Evolutionary conservation across 2,329 filamentous ascomycete species (phyloP).

Genomic region (Aspergillus awamori): DNA sequence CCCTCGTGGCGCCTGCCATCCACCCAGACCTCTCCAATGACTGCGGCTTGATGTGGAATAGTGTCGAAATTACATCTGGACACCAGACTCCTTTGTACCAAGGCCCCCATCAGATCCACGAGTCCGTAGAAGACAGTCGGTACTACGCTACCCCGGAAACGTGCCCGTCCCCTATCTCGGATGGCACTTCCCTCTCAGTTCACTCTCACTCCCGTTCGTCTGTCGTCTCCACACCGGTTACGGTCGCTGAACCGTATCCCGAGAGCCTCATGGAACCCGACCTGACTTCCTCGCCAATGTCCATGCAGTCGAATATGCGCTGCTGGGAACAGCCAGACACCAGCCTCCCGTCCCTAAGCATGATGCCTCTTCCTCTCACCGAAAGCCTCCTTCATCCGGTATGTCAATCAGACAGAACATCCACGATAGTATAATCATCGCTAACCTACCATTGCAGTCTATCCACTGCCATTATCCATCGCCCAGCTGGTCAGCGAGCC

Average conservation of each 20-base stretch:
- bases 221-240: slow-evolving; percentile 38
- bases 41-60: slow-evolving; percentile 40
- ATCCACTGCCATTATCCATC: slow-evolving; percentile 44
- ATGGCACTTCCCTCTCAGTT: slow-evolving; percentile 37
- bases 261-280: slow-evolving; percentile 37
- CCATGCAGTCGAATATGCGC: slow-evolving; percentile 34
- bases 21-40: slow-evolving; percentile 38
- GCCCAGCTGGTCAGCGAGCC: slow-evolving; percentile 44
- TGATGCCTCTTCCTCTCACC: slow-evolving; percentile 39
- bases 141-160: slow-evolving; percentile 49
- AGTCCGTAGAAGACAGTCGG: slow-evolving; percentile 43
- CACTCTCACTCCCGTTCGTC: slow-evolving; percentile 35
- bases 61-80: slow-evolving; percentile 38
- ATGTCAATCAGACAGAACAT: slow-evolving; percentile 24
- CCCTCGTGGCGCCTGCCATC: slow-evolving; percentile 39
- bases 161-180: slow-evolving; percentile 48
- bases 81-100: slow-evolving; percentile 32
- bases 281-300: slow-evolving; percentile 38
- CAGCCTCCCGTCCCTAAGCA: slow-evolving; percentile 32
- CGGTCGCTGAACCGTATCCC: slow-evolving; percentile 39
- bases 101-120: slow-evolving; percentile 38
- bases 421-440: neutral
- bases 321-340: slow-evolving; percentile 39
- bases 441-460: slow-evolving; percentile 30
- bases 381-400: slow-evolving; percentile 43